Base-by-base conservation (phyloP, 192 early-diverging fungal species). In the Coemansia sp. region DNA sequence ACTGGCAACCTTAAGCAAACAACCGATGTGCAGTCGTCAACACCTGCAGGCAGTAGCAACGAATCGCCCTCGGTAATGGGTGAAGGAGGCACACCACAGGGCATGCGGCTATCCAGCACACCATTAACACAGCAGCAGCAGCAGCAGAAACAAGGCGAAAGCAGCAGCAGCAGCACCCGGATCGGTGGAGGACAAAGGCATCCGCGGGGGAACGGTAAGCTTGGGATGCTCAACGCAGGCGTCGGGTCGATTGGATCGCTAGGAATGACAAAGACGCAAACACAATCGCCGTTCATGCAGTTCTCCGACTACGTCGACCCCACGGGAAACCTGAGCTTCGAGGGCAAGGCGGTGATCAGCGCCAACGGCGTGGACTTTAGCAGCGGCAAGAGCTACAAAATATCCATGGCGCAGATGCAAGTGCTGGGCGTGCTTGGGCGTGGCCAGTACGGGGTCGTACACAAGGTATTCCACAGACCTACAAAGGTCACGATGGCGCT, bases 391-490 rank as follows among this genome's bases (percentile, higher is more conserved):
- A 87, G 86, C 65, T 96, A 95, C 75, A 87, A 85, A 50, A 94
- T 97, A 62, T 90, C 91, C 38, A 93, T 94, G 91, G 79, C 88
- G 52, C 92, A 97, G 49, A 82, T 97, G 55, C 66, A 84, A 41
- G 76, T 93, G 23, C 67, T 86, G 19, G 89, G 90, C 67, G 92
- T 90, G 73, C 82, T 97, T 10, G 95, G 94, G 32, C 89, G 91
- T 48, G 95, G 95, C 3, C 95, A 96, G 78, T 97, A 91, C 66
- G 95, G 95, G n/a, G 87, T 90, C 0, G 95, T 97, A 59, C 93
- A 92, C 69, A 90, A 88, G 66, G 95, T 97, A 20, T 89, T 85
- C 55, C 95, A 97, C 69, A 83, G 79, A 53, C 91, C 91, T 22
- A 95, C 94, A 7, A 87, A 88, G 57, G 93, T 94, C 10, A 86